Evolutionary conservation across 1,284 basidiomycete genomes (phyloP).

Genomic region (Taiwanofungus camphoratus): DNA sequence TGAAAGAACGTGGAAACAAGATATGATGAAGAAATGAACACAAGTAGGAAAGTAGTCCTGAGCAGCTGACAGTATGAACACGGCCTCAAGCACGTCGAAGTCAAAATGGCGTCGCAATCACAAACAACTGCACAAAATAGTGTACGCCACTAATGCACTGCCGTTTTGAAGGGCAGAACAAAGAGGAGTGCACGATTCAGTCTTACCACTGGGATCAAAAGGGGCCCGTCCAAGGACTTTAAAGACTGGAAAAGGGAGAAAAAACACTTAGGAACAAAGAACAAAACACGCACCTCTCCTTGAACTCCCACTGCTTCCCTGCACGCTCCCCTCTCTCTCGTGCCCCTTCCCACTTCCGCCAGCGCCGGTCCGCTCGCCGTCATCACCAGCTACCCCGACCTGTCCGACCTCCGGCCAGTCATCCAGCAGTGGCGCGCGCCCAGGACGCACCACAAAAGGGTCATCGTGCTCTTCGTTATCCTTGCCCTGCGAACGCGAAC

Average conservation of each 20-base stretch:
- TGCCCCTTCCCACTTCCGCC: constrained; percentile 9
- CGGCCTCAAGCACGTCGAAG: too few relatives aligned
- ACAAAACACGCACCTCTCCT: constrained; percentile 44
- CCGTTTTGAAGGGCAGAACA: too few relatives aligned
- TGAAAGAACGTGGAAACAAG: too few relatives aligned
- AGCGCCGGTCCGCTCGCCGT: too few relatives aligned
- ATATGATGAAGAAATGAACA: too few relatives aligned
- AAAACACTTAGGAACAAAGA: constrained; percentile 8
- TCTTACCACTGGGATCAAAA: background rate
- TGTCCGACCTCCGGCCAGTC: constrained; percentile 50
- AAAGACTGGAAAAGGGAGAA: constrained; percentile 7
- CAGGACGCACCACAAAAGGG: constrained; percentile 36
- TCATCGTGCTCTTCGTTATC: constrained; percentile 33
- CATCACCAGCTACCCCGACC: constrained; percentile 16
- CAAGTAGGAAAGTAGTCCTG: too few relatives aligned
- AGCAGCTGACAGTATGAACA: too few relatives aligned
- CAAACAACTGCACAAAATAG: constrained; percentile 6
- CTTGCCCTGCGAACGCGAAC: too few relatives aligned
- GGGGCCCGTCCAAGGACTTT: constrained; percentile 1
- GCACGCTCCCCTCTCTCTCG: constrained; percentile 21
- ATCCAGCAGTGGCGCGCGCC: constrained; percentile 21
- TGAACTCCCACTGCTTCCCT: constrained; percentile 20
- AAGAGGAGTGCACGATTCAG: background rate
- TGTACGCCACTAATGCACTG: background rate
- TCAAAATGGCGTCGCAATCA: too few relatives aligned